phyloP scores from a whole-genome alignment of 2,329 filamentous ascomycete genomes.

The Fusarium sacchari region DNA sequence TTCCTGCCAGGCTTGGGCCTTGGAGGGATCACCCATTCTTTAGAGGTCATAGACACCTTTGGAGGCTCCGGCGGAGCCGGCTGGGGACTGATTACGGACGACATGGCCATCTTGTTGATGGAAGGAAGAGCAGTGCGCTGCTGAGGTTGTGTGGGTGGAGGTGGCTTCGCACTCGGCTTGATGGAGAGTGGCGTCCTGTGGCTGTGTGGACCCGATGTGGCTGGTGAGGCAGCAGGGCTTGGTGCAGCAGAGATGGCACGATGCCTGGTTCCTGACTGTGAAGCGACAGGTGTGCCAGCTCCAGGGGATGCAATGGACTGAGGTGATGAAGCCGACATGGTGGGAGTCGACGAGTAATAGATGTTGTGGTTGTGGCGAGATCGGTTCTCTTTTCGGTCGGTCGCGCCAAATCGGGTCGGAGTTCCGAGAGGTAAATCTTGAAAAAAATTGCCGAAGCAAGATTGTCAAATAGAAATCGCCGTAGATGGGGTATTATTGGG shows the following conservation, averaged over 20 bases:
- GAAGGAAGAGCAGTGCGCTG: constrained; percentile 49
- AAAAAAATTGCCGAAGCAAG: constrained; percentile 2
- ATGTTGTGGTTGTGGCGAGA: constrained; percentile 26
- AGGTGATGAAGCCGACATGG: constrained; percentile 41
- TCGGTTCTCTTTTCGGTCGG: constrained; percentile 39
- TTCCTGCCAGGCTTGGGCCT: constrained; percentile 92
- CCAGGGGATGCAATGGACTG: constrained; percentile 32
- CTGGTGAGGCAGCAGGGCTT: constrained; percentile 34
- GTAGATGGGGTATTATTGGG: background rate
- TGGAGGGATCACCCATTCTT: constrained; percentile 87
- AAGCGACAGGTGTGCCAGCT: constrained; percentile 26
- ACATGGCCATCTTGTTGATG: constrained; percentile 59
- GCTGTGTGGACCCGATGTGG: constrained; percentile 36
- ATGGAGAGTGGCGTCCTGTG: constrained; percentile 47
- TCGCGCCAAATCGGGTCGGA: constrained; percentile 38
- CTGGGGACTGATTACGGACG: constrained; percentile 57
- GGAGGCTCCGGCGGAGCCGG: constrained; percentile 53
- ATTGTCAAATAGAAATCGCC: constrained; percentile 11
- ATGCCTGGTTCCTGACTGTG: constrained; percentile 29
- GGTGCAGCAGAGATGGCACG: constrained; percentile 41
- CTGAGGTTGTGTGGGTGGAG: constrained; percentile 44
- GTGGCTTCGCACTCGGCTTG: constrained; percentile 42
- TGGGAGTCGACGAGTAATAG: constrained; percentile 25
- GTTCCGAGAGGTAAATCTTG: constrained; percentile 38
- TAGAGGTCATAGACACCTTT: constrained; percentile 74